Conservation (phyloP, 2,329 filamentous ascomycete genomes). For the Aspergillus pseudoglaucus region DNA sequence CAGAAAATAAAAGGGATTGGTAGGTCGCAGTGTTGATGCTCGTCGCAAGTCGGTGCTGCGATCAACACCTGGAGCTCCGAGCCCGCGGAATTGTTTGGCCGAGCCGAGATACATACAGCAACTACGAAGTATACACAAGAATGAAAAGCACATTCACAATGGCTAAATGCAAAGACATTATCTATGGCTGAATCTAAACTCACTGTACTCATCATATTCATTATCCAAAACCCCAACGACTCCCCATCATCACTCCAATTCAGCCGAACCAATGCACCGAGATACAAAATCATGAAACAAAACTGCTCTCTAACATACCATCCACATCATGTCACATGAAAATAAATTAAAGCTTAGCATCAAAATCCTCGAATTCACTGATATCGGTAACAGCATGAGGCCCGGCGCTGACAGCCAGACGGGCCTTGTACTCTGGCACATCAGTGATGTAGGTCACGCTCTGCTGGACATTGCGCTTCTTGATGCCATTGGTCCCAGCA, state of each 20-base stretch:
- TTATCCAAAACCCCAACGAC: not conserved
- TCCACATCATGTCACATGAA: not conserved
- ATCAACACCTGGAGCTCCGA: slow-evolving; percentile 1
- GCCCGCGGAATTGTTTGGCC: slow-evolving; percentile 26
- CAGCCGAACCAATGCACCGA: not conserved
- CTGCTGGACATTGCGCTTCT: slow-evolving; percentile 26
- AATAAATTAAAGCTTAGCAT: slow-evolving; percentile 63
- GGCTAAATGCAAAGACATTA: too few species aligned
- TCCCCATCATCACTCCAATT: not conserved
- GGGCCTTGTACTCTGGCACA: slow-evolving; percentile 72
- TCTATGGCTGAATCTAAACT: too few species aligned
- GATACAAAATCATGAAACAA: not conserved
- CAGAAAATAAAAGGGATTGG: not conserved
- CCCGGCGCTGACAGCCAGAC: slow-evolving; percentile 64
- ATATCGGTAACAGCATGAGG: slow-evolving; percentile 68
- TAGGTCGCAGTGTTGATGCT: slow-evolving; percentile 2
- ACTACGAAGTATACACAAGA: too few species aligned
- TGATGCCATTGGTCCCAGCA: slow-evolving; percentile 17
- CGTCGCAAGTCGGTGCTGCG: slow-evolving; percentile 2
- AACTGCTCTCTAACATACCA: too few species aligned
- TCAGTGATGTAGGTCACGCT: slow-evolving; percentile 62
- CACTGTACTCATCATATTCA: not conserved
- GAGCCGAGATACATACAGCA: slow-evolving; percentile 7
- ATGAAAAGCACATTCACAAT: too few species aligned
- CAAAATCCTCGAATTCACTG: slow-evolving; percentile 77